phyloP scores from a whole-genome alignment of 2,329 filamentous ascomycete species.

The Fusarium nelsonii region DNA sequence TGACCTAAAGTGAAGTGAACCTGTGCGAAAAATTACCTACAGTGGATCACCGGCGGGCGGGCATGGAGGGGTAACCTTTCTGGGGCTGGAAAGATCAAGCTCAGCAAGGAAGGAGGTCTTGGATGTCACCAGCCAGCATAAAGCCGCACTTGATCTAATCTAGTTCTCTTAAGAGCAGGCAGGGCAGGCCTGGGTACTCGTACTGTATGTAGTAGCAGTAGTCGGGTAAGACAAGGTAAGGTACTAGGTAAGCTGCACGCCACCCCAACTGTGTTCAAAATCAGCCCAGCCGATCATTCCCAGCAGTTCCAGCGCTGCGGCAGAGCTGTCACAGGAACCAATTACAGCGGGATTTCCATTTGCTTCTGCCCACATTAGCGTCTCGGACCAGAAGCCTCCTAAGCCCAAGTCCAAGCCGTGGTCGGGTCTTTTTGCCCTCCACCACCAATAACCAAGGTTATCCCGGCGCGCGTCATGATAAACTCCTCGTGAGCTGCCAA shows the following conservation, averaged over 20 bases:
- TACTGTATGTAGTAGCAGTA: not conserved
- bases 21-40: slow-evolving; percentile 24
- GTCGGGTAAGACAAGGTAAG: slow-evolving; percentile 13
- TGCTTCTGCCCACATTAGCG: slow-evolving; percentile 40
- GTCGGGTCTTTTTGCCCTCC: slow-evolving; percentile 35
- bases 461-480: slow-evolving; percentile 49
- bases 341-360: slow-evolving; percentile 36
- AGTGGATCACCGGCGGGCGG: slow-evolving; percentile 3
- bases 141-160: slow-evolving; percentile 4
- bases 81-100: slow-evolving; percentile 2
- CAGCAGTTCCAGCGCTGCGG: slow-evolving; percentile 30
- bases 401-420: slow-evolving; percentile 29
- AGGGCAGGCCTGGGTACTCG: not conserved
- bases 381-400: slow-evolving; percentile 38
- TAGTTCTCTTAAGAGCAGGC: not conserved
- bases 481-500: slow-evolving; percentile 46
- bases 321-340: slow-evolving; percentile 33
- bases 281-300: slow-evolving; percentile 18
- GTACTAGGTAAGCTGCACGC: slow-evolving; percentile 13
- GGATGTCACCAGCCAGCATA: slow-evolving; percentile 30
- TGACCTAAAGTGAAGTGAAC: slow-evolving; percentile 1
- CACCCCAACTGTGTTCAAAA: slow-evolving; percentile 10
- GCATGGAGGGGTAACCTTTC: slow-evolving; percentile 31
- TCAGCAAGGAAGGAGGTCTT: slow-evolving; percentile 18
- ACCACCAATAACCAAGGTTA: slow-evolving; percentile 44